Conservation (phyloP, 192 early-diverging fungal species). For the Umbelopsis isabellina region DNA sequence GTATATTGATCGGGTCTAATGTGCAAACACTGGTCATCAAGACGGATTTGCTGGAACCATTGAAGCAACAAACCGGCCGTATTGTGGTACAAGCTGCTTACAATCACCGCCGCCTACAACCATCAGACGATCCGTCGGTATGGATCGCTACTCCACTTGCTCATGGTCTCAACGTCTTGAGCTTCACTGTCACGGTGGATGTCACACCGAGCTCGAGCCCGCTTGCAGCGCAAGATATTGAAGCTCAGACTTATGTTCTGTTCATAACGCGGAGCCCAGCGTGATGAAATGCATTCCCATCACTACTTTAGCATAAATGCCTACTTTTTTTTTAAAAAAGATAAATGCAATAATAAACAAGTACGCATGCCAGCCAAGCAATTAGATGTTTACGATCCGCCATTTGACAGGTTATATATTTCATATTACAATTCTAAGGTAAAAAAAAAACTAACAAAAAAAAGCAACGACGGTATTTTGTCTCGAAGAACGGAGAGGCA, state of each 20-base stretch:
- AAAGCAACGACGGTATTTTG: no score
- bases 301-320: not conserved
- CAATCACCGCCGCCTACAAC: constrained; percentile 22
- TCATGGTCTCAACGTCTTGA: constrained; percentile 21
- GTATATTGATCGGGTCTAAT: constrained; percentile 21
- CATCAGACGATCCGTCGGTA: not conserved
- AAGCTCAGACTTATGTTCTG: constrained; percentile 21
- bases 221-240: constrained; percentile 8
- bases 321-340: no score
- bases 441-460: not conserved
- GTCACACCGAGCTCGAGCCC: constrained; percentile 16
- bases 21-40: constrained; percentile 23
- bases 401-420: not conserved
- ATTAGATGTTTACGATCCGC: not conserved
- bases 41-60: constrained; percentile 8
- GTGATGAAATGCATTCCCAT: not conserved
- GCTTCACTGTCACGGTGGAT: constrained; percentile 24
- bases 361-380: not conserved
- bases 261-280: constrained; percentile 25
- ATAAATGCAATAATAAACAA: not conserved
- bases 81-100: constrained; percentile 15
- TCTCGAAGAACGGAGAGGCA: no score
- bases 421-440: constrained; percentile 9
- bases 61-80: constrained; percentile 14
- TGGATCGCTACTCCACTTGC: constrained; percentile 19